Base-by-base conservation (phyloP, 1,284 basidiomycete species). In the Apiotrichum gamsii region DNA sequence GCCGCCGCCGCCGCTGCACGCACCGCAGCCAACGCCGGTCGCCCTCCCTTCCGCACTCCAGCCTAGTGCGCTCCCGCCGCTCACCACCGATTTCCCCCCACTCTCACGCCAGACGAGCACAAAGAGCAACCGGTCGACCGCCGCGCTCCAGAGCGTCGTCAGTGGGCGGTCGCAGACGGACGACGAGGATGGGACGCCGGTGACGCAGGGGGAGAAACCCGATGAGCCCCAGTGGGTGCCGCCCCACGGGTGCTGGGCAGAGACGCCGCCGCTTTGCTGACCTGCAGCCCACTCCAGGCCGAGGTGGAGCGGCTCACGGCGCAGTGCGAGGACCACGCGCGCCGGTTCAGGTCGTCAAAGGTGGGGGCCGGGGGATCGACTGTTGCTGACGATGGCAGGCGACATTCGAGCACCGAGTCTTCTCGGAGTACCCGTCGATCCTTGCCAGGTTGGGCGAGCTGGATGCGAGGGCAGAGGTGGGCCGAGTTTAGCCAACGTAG, bases 321-420 rank as follows among this genome's bases (percentile, higher is more conserved):
- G 2, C 43, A 45, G 14, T 69, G 67, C 43, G 56, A 64, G 18
- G 61, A 66, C 44, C 67, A 69, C 36, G 64, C 68, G 49, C 47
- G 60, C 18, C 58, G 59, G 45, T 68, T 68, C 24, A 49, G 65
- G 14, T 58, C 61, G 3, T 54, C 57, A 15, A 59, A 61, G 51
- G 67, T 67, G 36, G 20, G 60, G 51, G 3, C 3, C 2, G 2
- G 20, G 1, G 4, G n/a, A 15, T 6, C 19, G 8, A 14, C 9
- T 5, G 16, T 43, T n/a, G n/a, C n/a, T n/a, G n/a, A n/a, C n/a
- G 20, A 55, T 16, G 3, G 2, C 25, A 67, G 67, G 52, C 59
- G 5, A 61, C 63, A 18, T 61, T 70, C 28, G 66, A 68, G 39
- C 66, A 69, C 39, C 60, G 64, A 19, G 51, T 70, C 8, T 59